Evolutionary conservation across 441 rosid species (phyloP).

Genomic region (Jatropha podagrica): DNA sequence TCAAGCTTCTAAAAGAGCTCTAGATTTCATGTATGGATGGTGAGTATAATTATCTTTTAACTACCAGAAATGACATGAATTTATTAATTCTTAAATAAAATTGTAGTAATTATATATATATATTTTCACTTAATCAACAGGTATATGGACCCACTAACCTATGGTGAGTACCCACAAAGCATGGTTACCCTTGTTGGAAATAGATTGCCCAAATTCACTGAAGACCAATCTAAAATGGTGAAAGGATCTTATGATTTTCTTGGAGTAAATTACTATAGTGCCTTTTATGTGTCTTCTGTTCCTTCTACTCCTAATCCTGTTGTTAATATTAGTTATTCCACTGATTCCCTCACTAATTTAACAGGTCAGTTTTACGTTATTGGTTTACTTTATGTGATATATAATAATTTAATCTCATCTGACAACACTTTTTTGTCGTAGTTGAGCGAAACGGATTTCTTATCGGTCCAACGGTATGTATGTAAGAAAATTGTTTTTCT

Average conservation of each 20-base stretch:
- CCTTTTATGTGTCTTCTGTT: constrained; percentile 28
- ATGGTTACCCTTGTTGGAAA: constrained; percentile 12
- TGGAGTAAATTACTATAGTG: constrained; percentile 42
- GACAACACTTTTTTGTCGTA: not conserved
- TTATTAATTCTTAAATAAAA: too few species aligned
- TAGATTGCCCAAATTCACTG: constrained; percentile 12
- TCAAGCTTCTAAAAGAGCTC: constrained; percentile 12
- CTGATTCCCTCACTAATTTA: constrained; percentile 28
- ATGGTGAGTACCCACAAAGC: constrained; percentile 11
- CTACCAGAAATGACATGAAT: too few species aligned
- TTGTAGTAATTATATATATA: too few species aligned
- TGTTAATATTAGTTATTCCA: constrained; percentile 23
- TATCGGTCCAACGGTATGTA: constrained; percentile 15
- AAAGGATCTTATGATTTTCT: constrained; percentile 45
- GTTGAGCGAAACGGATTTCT: constrained; percentile 10
- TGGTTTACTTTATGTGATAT: too few species aligned
- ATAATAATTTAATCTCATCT: too few species aligned
- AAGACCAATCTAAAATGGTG: constrained; percentile 19
- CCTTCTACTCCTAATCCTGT: constrained; percentile 1
- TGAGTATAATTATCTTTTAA: not conserved
- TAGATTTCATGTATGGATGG: constrained; percentile 24
- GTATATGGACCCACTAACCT: constrained; percentile 19
- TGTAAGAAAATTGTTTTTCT: too few species aligned
- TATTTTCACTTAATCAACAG: constrained; percentile 25
- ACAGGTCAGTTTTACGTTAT: constrained; percentile 20